Conservation (phyloP, 352 stramenopile genomes). For the Plasmopara viticola region DNA sequence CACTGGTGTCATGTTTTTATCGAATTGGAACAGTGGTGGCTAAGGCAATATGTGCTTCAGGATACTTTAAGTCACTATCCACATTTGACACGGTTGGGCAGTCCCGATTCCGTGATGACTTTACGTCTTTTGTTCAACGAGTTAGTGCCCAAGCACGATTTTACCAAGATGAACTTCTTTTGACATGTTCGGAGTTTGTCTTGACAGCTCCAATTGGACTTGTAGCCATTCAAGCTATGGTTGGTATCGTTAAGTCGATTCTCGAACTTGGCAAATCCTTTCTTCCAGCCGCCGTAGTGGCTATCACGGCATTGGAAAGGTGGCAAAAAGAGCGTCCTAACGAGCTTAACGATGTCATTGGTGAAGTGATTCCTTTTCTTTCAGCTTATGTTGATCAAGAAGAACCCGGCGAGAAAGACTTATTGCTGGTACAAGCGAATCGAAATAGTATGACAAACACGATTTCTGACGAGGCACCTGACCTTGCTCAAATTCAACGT, state of each 20-base stretch:
- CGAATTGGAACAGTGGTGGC: slow-evolving; percentile 44
- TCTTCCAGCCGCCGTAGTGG: slow-evolving; percentile 50
- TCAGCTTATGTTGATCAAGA: slow-evolving; percentile 47
- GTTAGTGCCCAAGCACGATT: slow-evolving; percentile 50
- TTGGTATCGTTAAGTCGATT: slow-evolving; percentile 37
- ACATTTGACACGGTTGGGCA: background rate
- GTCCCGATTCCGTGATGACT: slow-evolving; percentile 19
- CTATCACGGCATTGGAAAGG: slow-evolving; percentile 44
- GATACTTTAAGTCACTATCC: slow-evolving; percentile 19
- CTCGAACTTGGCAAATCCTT: slow-evolving; percentile 61
- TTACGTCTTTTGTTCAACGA: slow-evolving; percentile 36
- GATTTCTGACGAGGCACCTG: slow-evolving; percentile 10
- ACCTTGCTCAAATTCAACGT: slow-evolving; percentile 48
- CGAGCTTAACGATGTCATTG: slow-evolving; percentile 29
- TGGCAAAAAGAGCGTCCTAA: slow-evolving; percentile 34
- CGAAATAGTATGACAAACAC: slow-evolving; percentile 7
- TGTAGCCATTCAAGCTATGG: slow-evolving; percentile 24
- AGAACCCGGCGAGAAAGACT: slow-evolving; percentile 11
- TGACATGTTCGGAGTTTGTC: slow-evolving; percentile 53
- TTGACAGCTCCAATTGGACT: slow-evolving; percentile 42
- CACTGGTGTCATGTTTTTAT: slow-evolving; percentile 59
- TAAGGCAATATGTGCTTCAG: slow-evolving; percentile 18
- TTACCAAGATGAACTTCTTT: slow-evolving; percentile 73
- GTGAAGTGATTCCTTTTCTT: slow-evolving; percentile 41
- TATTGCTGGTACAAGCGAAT: slow-evolving; percentile 6